phyloP scores from a whole-genome alignment of 441 rosid genomes.

The Biscutella laevigata region DNA sequence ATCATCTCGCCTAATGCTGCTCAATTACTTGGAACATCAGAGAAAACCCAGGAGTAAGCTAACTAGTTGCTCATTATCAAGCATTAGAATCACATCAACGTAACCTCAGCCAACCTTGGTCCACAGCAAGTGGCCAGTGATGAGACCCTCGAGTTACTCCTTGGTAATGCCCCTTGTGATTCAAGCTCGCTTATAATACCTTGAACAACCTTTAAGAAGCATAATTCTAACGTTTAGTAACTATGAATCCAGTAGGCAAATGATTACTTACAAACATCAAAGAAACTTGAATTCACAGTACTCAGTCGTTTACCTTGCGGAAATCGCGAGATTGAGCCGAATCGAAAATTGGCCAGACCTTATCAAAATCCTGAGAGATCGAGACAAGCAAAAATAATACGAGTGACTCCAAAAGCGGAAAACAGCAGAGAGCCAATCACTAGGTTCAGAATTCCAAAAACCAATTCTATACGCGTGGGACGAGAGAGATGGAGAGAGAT shows the following conservation, averaged over 20 bases:
- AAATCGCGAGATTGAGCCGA: conserved; percentile 98
- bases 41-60: background rate
- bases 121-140: conserved; percentile 99
- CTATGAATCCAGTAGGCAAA: background rate
- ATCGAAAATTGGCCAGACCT: conserved; percentile 99
- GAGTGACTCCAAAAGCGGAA: background rate
- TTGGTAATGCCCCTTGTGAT: conserved; percentile 97
- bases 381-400: conserved; percentile 12
- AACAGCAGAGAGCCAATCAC: conserved; percentile 11
- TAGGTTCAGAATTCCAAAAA: background rate
- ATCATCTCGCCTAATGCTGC: background rate
- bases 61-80: background rate
- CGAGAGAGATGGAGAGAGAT: background rate
- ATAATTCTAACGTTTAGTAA: conserved; percentile 8
- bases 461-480: conserved; percentile 2
- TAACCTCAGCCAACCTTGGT: conserved; percentile 53
- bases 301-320: conserved; percentile 53
- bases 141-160: conserved; percentile 99
- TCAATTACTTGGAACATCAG: background rate
- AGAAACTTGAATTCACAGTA: background rate
- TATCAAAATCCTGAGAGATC: conserved; percentile 93
- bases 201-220: conserved; percentile 76
- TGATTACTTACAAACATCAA: background rate
- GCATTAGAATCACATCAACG: background rate
- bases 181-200: conserved; percentile 97